Evolutionary conservation across 352 stramenopile genomes (phyloP), one percentile per base, ranked within the genome.

Genomic region (Halophytophthora batemanensis): DNA sequence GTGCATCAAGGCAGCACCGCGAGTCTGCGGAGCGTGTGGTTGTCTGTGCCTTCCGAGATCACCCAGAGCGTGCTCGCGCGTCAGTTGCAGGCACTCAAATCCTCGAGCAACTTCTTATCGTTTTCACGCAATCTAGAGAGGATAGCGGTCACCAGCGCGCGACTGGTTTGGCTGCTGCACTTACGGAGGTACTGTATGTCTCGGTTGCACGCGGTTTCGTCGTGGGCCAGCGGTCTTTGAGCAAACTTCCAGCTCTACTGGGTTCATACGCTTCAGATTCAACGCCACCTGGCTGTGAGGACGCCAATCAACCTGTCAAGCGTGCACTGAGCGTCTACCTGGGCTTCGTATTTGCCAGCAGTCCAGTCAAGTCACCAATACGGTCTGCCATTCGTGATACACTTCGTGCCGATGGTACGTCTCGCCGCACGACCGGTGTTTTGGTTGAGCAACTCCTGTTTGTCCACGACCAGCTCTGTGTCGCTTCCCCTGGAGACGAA

Each of bases 21-120:
- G 37, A 69, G 0, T 61, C 71, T 6, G 69, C 74, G 28, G 71
- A 87, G 43, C 40, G 51, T 15, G 53, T 86, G 6, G 64, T 89
- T 2, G 70, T 87, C 15, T 64, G 48, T n/a, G 74, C 78, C 3
- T 89, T 89, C 40, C 50, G 62, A 3, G 56, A 75, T 2, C 58
- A 80, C 11, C 36, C 59, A 0, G 47, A 65, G 0, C 50, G 68
- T 14, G 69, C 81, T 19, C 69, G 67, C 4, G 41, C 56, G 15
- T 78, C 71, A 2, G 77, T 87, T 21, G 71, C 56, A 11, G 74
- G 71, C 6, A 83, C 69, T 42, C 71, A 87, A 25, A 84, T 87
- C 40, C 64, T 89, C 0, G 75, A 89, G 50, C 78, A 83, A 37
- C 48, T 87, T 2, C 53, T 89, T 19, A 87, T 89, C 23, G 67